Percentiles rank a stretch among this genome's conserved stretches.
These are phyloP conservation scores for Syzygium aromaticum DNA, from an alignment of 345 rosid species.

Conservation along the genomic window DNA sequence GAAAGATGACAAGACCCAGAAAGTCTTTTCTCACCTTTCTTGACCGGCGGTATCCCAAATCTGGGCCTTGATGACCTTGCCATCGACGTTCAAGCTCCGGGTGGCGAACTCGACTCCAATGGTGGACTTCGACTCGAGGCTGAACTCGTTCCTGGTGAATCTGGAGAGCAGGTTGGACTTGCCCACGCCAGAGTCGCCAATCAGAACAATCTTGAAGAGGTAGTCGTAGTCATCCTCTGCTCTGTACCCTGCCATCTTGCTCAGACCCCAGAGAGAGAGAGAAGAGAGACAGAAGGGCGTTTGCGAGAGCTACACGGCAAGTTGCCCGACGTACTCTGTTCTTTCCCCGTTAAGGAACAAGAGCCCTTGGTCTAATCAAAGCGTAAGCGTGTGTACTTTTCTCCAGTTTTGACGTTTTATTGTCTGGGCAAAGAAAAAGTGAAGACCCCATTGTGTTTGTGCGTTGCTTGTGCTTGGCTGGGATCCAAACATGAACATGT, in stretches of 20 bases:
- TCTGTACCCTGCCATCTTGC: constrained; percentile 73
- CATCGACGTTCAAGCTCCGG: constrained; percentile 81
- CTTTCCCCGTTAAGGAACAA: not conserved
- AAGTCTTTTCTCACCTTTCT: constrained; percentile 44
- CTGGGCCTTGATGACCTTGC: constrained; percentile 88
- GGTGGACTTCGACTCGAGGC: constrained; percentile 89
- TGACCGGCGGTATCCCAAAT: constrained; percentile 99
- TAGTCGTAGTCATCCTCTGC: constrained; percentile 96
- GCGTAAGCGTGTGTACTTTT: not conserved
- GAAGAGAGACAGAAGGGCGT: not conserved
- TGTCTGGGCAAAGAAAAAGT: not conserved
- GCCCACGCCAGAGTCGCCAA: constrained; percentile 94
- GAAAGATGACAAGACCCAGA: not conserved
- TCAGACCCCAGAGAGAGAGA: not conserved
- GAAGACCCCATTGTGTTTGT: not conserved
- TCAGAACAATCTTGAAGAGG: constrained; percentile 80
- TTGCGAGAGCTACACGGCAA: not conserved
- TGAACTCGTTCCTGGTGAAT: constrained; percentile 90
- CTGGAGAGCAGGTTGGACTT: constrained; percentile 89
- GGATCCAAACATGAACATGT: not conserved
- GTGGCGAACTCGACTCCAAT: constrained; percentile 96
- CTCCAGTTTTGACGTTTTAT: not conserved
- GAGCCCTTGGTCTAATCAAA: not conserved
- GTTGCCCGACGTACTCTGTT: not conserved
- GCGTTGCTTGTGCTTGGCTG: not conserved